These are phyloP conservation scores for Lolium rigidum DNA, from an alignment of 176 grass and related monocot species.

Conservation along the genomic window DNA sequence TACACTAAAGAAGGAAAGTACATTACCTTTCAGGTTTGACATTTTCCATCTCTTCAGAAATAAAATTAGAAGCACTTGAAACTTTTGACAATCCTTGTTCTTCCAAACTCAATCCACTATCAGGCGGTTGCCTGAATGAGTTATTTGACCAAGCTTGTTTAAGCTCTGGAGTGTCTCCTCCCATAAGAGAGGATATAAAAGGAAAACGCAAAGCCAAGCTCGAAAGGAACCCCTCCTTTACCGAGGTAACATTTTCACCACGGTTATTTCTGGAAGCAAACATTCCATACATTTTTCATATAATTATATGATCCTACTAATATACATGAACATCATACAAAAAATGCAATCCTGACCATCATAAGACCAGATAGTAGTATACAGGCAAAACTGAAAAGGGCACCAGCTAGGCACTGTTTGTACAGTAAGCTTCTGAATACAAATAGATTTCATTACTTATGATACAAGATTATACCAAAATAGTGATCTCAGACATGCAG, in stretches of 20 bases:
- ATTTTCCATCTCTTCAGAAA: slow-evolving; percentile 52
- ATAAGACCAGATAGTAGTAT: not conserved
- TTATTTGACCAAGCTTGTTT: slow-evolving; percentile 32
- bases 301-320: slow-evolving; percentile 19
- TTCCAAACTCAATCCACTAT: slow-evolving; percentile 32
- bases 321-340: slow-evolving; percentile 7
- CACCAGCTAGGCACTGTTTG: slow-evolving; percentile 4
- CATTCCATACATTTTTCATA: slow-evolving; percentile 27
- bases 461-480: not conserved
- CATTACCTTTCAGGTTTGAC: slow-evolving; percentile 53
- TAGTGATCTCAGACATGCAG: not conserved
- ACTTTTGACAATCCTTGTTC: slow-evolving; percentile 40
- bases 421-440: not conserved
- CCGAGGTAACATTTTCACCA: slow-evolving; percentile 48
- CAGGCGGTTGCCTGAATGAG: slow-evolving; percentile 33
- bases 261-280: slow-evolving; percentile 42
- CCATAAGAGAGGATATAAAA: slow-evolving; percentile 74
- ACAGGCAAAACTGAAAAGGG: not conserved
- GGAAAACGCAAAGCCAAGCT: slow-evolving; percentile 65
- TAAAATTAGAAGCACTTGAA: slow-evolving; percentile 39
- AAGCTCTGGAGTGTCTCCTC: slow-evolving; percentile 49
- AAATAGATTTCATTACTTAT: not conserved
- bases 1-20: no score
- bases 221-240: slow-evolving; percentile 68
- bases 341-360: slow-evolving; percentile 13